Conservation (phyloP, 2,329 filamentous ascomycete genomes). For the Zasmidium angulare region DNA sequence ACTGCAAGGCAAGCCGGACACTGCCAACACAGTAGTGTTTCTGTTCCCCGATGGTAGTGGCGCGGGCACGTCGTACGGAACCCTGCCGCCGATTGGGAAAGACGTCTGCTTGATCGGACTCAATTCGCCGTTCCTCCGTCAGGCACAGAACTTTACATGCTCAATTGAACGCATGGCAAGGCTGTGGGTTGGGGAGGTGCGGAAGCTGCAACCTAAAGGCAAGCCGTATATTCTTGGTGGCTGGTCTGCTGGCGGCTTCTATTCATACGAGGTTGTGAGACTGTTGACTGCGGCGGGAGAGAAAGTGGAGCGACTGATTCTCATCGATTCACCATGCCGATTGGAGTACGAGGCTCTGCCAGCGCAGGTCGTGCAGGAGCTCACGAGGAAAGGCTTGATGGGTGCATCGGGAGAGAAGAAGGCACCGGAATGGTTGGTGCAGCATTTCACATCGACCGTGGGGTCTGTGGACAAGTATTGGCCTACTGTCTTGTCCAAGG, state of each 20-base stretch:
- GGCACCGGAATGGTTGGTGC: conserved; percentile 32
- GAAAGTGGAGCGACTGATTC: conserved; percentile 29
- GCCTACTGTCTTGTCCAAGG: conserved; percentile 23
- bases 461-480: conserved; percentile 30
- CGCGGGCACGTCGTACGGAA: conserved; percentile 44
- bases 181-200: conserved; percentile 31
- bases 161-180: conserved; percentile 31
- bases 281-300: conserved; percentile 25
- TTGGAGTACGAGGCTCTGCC: conserved; percentile 29
- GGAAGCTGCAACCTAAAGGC: conserved; percentile 47
- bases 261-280: conserved; percentile 51
- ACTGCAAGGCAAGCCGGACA: conserved; percentile 25
- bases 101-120: conserved; percentile 50
- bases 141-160: conserved; percentile 30
- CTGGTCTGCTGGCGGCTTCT: conserved; percentile 76
- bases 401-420: conserved; percentile 27
- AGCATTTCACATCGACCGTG: conserved; percentile 32
- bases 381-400: conserved; percentile 30
- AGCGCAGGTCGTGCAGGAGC: conserved; percentile 25
- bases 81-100: conserved; percentile 41
- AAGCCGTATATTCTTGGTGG: conserved; percentile 65
- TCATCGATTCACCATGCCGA: conserved; percentile 33
- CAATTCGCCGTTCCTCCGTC: conserved; percentile 32
- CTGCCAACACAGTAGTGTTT: conserved; percentile 21
- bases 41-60: conserved; percentile 51